Base-by-base conservation (phyloP, 1,284 basidiomycete genomes). In the Ceratobasidium theobromae region DNA sequence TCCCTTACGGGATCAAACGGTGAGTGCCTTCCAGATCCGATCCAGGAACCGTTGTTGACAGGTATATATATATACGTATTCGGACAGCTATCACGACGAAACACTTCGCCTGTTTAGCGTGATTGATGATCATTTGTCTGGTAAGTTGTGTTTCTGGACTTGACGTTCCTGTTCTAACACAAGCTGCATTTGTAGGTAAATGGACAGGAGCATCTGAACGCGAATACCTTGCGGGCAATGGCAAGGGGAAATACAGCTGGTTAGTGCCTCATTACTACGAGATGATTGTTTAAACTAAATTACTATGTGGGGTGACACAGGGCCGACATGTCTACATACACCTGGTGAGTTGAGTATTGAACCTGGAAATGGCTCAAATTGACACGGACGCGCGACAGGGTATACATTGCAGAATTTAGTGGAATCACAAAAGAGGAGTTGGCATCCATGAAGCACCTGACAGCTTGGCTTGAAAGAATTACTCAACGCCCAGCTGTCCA, bases 201-300 rank as follows among this genome's bases (percentile, higher is more conserved):
- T 64, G 35, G 35, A 64, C 48, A 4, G 48, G 35, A 27, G 58
- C 40, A 30, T 48, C 48, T n/a, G 58, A 64, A 32, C 58, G 58
- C 11, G 58, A 64, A 25, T 64, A 38, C 23, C 48, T 64, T 1
- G 58, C 58, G 51, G 58, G 58, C 3, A 64, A 64, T 35, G 58
- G 58, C 48, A 64, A 64, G 48, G 58, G 58, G 2, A 64, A 64
- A 23, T 64, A 64, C 33, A 64, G 58, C 48, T 64, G 58, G 57
- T 48, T 23, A 48, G 46, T 38, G 16, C 5, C 18, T 5, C 46
- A 25, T 25, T 25, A 18, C n/a, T 48, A 4, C 46, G 21, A 48
- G 12, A 3, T 21, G 16, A 25, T 48, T 25, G 46, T 5, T 5
- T 12, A n/a, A n/a, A 18, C 18, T 4, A 48, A 25, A 25, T 25